Base-by-base conservation (phyloP, 768 basidiomycete genomes). In the Butyriboletus loyo region DNA sequence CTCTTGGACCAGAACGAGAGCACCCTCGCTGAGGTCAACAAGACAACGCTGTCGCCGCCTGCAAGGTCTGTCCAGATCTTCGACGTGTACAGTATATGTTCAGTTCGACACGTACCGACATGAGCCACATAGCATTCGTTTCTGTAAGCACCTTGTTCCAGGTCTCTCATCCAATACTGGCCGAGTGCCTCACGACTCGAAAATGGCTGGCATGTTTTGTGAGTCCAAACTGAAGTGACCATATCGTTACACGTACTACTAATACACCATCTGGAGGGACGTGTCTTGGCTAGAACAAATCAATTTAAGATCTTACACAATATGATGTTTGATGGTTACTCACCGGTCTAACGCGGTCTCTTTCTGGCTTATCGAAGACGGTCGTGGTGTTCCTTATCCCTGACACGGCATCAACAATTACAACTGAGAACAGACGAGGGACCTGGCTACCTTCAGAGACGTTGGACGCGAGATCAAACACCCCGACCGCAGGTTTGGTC, bases 331-430 rank as follows among this genome's bases (percentile, higher is more conserved):
- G 25, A 30, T 4, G 17, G 40, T 22, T 9, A 71, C 85, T 66
- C 50, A 89, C 90, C 63, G 89, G 72, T 64, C 97, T 79, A 38
- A 89, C 82, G 19, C 95, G 86, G 63, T 98, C 96, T 50, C 94
- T 79, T 31, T 87, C 87, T 13, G 89, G 87, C 55, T 84, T 89
- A 67, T 98, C 97, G 56, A 98, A 99, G 3, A 98, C 96, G 2
- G 94, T 98, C 0, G 97, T 98, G 1, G 97, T 99, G 63, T 99
- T 99, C 40, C 97, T 85, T 57, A 99, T 96, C 25, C 96, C 92
- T 93, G 31, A 31, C 39, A 8, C n/a, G 43, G 22, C 2, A 40
- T 67, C 46, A 57, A 28, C 54, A 32, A 46, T 28, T 46, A 46
- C 14, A n/a, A 21, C 22, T 8, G 19, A 41, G 22, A 14, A 8